A percentile compares a stretch with the other conserved stretches of the same genome.
Evolutionary conservation across 169 alveolate genomes (phyloP).

Genomic region (Plasmodium fragile): DNA sequence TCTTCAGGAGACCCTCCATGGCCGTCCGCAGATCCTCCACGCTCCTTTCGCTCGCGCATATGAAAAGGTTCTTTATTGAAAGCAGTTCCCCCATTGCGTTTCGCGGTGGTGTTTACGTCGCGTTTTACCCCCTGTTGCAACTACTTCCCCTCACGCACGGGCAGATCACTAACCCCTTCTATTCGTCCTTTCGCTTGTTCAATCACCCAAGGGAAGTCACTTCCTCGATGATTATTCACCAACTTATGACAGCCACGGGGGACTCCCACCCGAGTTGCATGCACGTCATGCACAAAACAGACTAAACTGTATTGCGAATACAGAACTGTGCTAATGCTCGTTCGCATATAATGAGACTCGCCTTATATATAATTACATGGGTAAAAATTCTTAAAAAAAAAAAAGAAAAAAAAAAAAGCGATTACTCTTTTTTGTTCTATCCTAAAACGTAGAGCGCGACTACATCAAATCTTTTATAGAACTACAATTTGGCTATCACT

Average conservation of each 20-base stretch:
- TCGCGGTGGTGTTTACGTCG: background rate
- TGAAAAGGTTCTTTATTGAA: slow-evolving; percentile 44
- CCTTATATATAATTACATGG: background rate
- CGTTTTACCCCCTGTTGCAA: background rate
- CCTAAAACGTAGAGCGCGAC: background rate
- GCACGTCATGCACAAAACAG: background rate
- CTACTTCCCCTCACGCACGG: background rate
- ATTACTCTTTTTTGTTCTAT: background rate
- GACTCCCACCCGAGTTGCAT: background rate
- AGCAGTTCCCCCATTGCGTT: slow-evolving; percentile 46
- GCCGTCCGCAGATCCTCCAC: slow-evolving; percentile 55
- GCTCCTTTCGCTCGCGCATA: slow-evolving; percentile 53
- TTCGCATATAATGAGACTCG: background rate
- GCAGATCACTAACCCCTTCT: background rate
- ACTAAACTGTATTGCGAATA: background rate
- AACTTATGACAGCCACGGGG: background rate
- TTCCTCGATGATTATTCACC: background rate
- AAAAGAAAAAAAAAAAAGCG: background rate
- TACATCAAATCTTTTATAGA: background rate
- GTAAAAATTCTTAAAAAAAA: background rate
- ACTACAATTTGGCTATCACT: background rate
- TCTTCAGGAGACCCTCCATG: slow-evolving; percentile 32
- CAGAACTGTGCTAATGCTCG: background rate
- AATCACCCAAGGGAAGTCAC: background rate
- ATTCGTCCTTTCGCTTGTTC: background rate